Percentiles rank a stretch among this genome's conserved stretches.
Conservation (phyloP, 2,329 filamentous ascomycete species). For the Chrysoporthe austroafricana region DNA sequence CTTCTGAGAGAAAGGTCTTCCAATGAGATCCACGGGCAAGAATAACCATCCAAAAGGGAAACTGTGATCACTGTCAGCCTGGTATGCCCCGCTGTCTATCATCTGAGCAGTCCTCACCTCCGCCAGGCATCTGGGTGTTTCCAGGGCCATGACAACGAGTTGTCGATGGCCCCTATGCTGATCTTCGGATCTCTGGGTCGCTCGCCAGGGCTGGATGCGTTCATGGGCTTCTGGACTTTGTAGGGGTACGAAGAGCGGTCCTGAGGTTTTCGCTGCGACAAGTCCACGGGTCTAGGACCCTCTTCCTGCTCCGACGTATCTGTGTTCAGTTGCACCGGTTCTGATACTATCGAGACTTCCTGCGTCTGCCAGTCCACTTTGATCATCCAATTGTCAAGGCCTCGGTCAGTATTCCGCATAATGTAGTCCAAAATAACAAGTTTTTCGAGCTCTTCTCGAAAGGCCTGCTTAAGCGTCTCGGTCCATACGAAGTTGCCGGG, state of each 20-base stretch:
- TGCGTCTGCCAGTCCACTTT: conserved; percentile 87
- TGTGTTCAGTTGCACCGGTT: conserved; percentile 72
- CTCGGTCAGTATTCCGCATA: conserved; percentile 97
- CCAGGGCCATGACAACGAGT: conserved; percentile 98
- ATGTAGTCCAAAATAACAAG: conserved; percentile 97
- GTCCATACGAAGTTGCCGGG: conserved; percentile 80
- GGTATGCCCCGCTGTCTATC: no score
- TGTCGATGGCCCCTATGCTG: conserved; percentile 91
- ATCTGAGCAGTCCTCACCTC: conserved; percentile 44
- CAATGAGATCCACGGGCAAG: conserved; percentile 92
- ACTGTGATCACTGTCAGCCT: conserved; percentile 52
- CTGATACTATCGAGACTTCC: conserved; percentile 82
- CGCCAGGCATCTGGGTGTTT: conserved; percentile 92
- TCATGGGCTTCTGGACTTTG: conserved; percentile 81
- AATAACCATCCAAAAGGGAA: conserved; percentile 99
- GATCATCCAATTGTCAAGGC: conserved; percentile 99
- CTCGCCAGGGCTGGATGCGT: conserved; percentile 61
- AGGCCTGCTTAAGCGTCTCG: conserved; percentile 83
- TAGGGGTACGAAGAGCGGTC: conserved; percentile 66
- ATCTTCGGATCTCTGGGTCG: conserved; percentile 60
- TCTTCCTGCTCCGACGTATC: conserved; percentile 54
- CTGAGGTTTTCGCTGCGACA: conserved; percentile 48
- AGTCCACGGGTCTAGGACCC: conserved; percentile 65
- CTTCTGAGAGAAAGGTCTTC: conserved; percentile 91
- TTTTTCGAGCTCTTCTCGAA: conserved; percentile 94